Base-by-base conservation (phyloP, 352 stramenopile species). In the Globisporangium cylindrosporum region DNA sequence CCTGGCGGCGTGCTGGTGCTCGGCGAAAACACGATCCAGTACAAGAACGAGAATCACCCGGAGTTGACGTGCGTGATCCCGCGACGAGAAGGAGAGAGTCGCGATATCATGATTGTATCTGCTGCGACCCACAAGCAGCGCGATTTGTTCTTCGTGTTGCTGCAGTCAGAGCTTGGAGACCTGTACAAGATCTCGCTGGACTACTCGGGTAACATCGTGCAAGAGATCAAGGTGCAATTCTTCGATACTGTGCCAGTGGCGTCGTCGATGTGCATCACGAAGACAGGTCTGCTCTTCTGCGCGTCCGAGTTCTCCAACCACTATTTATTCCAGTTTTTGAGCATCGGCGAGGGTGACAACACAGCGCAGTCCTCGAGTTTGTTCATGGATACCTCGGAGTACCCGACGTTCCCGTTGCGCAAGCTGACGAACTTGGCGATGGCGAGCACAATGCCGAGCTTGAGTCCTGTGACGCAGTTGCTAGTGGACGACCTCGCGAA, bases 161-260 rank as follows among this genome's bases (percentile, higher is more conserved):
- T 98, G 25, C 98, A 99, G 82, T 98, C 91, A 1, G 98, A 99
- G 75, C 78, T 99, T 29, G 98, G 98, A 36, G 98, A 99, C 82
- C 75, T 99, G 34, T 99, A 98, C 89, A 99, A 99, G 77, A 92
- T 99, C 32, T 98, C 93, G 38, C 79, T 99, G 15, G 83, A 93
- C 27, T 89, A 98, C 73, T 81, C 91, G 29, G 80, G 86, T 10
- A 89, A 84, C 27, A 81, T 84, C 9, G 89, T 95, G 41, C 88
- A 91, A 36, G 86, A 95, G 60, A 81, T 97, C 58, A 97, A 93
- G 66, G 86, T 94, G 24, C 84, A 96, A 75, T 99, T 86, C 74
- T 98, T 99, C 38, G 98, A 99, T 79, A 99, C 97, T 0, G 77
- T 99, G 10, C 97, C 97, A 0, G 81, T 98, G 4, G 93, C 92